These are phyloP conservation scores for Suhomyces bribrorum DNA, from an alignment of 1,139 yeast species.

Conservation along the genomic window DNA sequence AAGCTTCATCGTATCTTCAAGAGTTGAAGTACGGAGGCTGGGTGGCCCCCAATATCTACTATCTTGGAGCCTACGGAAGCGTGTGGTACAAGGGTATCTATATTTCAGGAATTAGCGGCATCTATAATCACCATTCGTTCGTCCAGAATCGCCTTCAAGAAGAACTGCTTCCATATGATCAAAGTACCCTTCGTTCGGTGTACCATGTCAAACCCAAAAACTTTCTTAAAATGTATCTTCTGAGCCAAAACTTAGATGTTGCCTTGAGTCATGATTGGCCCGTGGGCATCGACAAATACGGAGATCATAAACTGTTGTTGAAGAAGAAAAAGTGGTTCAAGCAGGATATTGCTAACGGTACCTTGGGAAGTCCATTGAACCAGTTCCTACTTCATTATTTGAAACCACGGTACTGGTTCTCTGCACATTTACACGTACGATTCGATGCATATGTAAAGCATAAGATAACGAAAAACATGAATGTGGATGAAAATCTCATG, in stretches of 20 bases:
- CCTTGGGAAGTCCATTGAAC: slow-evolving; percentile 77
- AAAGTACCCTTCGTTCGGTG: slow-evolving; percentile 50
- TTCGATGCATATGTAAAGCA: slow-evolving; percentile 53
- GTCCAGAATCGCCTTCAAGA: slow-evolving; percentile 15
- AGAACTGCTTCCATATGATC: slow-evolving; percentile 53
- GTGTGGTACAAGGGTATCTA: slow-evolving; percentile 73
- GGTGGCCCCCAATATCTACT: slow-evolving; percentile 91
- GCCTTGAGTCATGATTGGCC: slow-evolving; percentile 96
- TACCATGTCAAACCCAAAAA: slow-evolving; percentile 78
- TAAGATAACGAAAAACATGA: not conserved
- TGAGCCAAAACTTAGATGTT: slow-evolving; percentile 43
- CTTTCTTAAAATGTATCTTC: slow-evolving; percentile 53
- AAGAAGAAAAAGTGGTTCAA: slow-evolving; percentile 65
- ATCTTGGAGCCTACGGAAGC: slow-evolving; percentile 76
- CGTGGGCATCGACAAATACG: slow-evolving; percentile 67
- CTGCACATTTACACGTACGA: slow-evolving; percentile 85
- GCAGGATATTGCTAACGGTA: slow-evolving; percentile 57
- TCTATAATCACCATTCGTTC: slow-evolving; percentile 54
- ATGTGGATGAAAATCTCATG: not conserved
- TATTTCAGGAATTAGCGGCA: slow-evolving; percentile 85
- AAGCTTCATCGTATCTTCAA: slow-evolving; percentile 73
- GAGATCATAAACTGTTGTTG: slow-evolving; percentile 53
- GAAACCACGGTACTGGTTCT: slow-evolving; percentile 75
- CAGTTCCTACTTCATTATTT: slow-evolving; percentile 53
- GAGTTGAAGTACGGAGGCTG: slow-evolving; percentile 89